Base-by-base conservation (phyloP, 148 eudicot genomes). In the Amaranthus cruentus region DNA sequence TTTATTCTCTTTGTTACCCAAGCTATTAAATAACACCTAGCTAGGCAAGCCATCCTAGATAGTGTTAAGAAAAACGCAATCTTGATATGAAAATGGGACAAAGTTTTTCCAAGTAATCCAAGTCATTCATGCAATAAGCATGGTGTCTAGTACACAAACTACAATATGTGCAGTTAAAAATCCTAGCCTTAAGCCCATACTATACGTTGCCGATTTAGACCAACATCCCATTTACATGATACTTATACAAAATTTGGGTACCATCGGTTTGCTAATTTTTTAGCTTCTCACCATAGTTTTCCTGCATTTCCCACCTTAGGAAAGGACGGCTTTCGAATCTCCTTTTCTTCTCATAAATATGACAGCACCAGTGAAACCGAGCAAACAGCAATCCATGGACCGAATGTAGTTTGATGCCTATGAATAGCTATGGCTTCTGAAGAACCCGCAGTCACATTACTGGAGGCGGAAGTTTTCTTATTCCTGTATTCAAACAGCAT, bases 381-480 rank as follows among this genome's bases (percentile, higher is more conserved):
- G 7, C 59, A 43, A 58, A 50, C 72, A 75, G 76, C 21, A 71
- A 76, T n/a, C 62, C 67, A 75, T 55, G 69, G 63, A 9, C 60
- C 44, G 2, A 54, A 28, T 47, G 46, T 18, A n/a, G 73, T 13
- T 8, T 28, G 38, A 28, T 61, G 76, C 51, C 60, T 54, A 47
- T 66, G 73, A 57, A 76, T 6, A 18, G 79, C 50, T 56, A 85
- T 74, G 46, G 87, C 78, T 55, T 70, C 56, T 66, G 75, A 72
- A 49, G 72, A 4, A 56, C 47, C 15, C 6, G 76, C 71, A 5
- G 75, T 66, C 44, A 64, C 56, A 56, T 77, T 77, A 68, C 68
- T 77, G 1, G 75, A 42, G 7, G 55, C 65, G 2, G 80, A 47
- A 48, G 21, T 66, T 47, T 57, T 65, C 72, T 47, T 72, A 48